Evolutionary conservation across 306 rosid species (phyloP).

Genomic region (Fragaria ananassa): DNA sequence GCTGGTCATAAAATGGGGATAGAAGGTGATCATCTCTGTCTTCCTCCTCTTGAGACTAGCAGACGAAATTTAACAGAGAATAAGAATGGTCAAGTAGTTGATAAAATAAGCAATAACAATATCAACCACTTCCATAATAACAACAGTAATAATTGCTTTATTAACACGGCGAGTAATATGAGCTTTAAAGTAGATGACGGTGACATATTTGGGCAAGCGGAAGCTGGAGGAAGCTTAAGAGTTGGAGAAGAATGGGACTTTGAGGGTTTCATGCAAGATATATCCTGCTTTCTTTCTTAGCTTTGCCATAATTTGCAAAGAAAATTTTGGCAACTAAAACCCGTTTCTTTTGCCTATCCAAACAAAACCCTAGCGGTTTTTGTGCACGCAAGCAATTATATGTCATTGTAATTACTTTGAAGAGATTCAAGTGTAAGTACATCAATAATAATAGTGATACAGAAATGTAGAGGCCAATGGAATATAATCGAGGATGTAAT

Average conservation of each 20-base stretch:
- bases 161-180: conserved; percentile 31
- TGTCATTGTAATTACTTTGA: neutral
- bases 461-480: conserved; percentile 21
- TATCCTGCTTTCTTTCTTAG: conserved; percentile 53
- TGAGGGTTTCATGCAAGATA: conserved; percentile 84
- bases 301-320: conserved; percentile 10
- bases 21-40: conserved; percentile 47
- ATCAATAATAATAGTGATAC: conserved; percentile 34
- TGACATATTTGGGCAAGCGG: conserved; percentile 43
- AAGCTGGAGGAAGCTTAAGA: conserved; percentile 56
- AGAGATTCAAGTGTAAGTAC: neutral
- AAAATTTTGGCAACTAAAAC: conserved; percentile 10
- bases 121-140: conserved; percentile 51
- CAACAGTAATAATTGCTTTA: conserved; percentile 51
- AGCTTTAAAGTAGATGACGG: conserved; percentile 36
- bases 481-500: conserved; percentile 17
- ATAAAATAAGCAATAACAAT: conserved; percentile 34
- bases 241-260: conserved; percentile 83
- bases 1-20: conserved; percentile 38
- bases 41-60: conserved; percentile 59
- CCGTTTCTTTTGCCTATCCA: neutral
- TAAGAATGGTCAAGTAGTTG: conserved; percentile 28
- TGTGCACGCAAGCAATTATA: neutral
- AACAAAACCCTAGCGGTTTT: neutral
- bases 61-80: conserved; percentile 29